Evolutionary conservation across 2,329 filamentous ascomycete species (phyloP), one percentile per base, ranked within the genome.

Genomic region (Colletotrichum sp.): DNA sequence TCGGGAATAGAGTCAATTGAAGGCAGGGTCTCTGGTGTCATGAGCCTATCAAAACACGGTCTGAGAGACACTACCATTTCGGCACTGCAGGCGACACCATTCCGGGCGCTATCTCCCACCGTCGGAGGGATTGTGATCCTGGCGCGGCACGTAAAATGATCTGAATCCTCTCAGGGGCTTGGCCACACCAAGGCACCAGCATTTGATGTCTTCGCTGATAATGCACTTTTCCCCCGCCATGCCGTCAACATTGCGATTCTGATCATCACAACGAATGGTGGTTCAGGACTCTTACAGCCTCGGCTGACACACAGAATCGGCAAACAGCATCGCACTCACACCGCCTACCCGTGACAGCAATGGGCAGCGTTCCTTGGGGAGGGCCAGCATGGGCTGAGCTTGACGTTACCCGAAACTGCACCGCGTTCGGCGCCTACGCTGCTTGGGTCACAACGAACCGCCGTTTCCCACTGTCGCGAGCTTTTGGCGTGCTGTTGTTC

Each of bases 401-500:
- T 32, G 36, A 64, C 15, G n/a, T 77, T 25, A 7, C 27, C 25
- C 19, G 12, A 19, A 70, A 76, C 25, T 77, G 72, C 64, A 66
- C 68, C 11, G 32, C 57, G 29, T 66, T 62, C 19, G 76, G 63
- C 44, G 44, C 57, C 22, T 77, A 77, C 59, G 65, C 73, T 8
- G 69, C 68, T 12, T 77, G 76, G 72, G 49, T 77, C 22, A 16
- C 76, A 8, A 66, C 63, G 76, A 77, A 36, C 76, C 76, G 2
- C 52, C 72, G 3, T 64, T 72, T 27, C 76, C 72, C 9, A 15
- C 25, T 13, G 72, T 77, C 25, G 32, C 59, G 4, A 30, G 8
- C 25, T 77, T 77, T 13, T 77, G 76, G 76, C 76, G 59, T 8
- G 59, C 73, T 30, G 55, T 63, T 8, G 44, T 49, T 16, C 16